Base-by-base conservation (phyloP, 805 yeast species). In the Ogataea neopini region DNA sequence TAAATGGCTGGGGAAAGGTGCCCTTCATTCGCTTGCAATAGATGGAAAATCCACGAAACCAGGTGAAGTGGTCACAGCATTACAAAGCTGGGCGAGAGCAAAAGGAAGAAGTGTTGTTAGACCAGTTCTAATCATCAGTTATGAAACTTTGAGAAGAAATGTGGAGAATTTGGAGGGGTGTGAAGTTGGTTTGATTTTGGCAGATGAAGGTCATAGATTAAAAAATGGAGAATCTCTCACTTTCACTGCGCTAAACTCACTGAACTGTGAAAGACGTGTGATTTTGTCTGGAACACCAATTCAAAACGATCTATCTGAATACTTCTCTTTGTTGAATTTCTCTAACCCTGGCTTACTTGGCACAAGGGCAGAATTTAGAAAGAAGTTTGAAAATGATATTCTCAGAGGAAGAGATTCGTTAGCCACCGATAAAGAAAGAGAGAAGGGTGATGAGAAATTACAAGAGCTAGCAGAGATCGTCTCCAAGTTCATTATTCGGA, bases 271-370 rank as follows among this genome's bases (percentile, higher is more conserved):
- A 42, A 75, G 99, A 59, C 76, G 99, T 48, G 97, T 92, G 6
- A 92, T 92, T 54, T 70, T 92, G 18, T 88, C 97, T 1, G 99
- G 99, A 32, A 92, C 99, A 0, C 99, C 99, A 0, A 91, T 92
- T 53, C 99, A 92, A 66, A 92, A 92, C 59, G 98, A 92, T 70
- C 72, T 92, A 29, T 84, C 96, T 0, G 99, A 92, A 67, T 92
- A 92, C 68, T 94, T 90, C 62, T 88, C 98, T 1, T 69, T 92
- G 43, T 71, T 94, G 50, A 88, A 84, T 59, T 92, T 92, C 71
- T 96, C 98, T 7, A 94, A 92, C 62, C 99, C 99, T 0, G 96
- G 96, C 0, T 76, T 88, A 32, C 70, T 94, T 38, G 99, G 99
- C 0, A 74, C 96, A 1, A 77, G 96, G 55, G 68, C 66, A 20